phyloP scores from a whole-genome alignment of 345 rosid genomes.

The Lepidium sativum region DNA sequence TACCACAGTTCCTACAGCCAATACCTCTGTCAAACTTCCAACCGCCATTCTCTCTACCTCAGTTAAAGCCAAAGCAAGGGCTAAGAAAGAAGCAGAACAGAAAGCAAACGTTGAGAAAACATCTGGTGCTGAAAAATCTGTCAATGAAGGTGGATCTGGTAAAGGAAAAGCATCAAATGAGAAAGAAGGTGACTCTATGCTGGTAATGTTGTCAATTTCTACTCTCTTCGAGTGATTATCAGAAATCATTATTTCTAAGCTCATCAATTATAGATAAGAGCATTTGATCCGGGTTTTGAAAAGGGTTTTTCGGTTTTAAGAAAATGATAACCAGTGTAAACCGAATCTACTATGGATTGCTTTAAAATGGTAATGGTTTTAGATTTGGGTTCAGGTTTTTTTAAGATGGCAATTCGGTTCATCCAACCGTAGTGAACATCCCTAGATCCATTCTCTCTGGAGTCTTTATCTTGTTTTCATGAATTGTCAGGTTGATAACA shows the following conservation, averaged over 20 bases:
- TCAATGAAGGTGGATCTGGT: conserved; percentile 37
- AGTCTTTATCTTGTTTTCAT: background rate
- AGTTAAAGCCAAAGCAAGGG: conserved; percentile 91
- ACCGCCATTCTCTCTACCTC: conserved; percentile 96
- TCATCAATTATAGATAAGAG: background rate
- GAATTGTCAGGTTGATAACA: conserved; percentile 57
- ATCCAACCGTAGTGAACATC: background rate
- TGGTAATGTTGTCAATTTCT: conserved; percentile 38
- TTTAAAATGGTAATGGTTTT: background rate
- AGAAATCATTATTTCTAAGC: background rate
- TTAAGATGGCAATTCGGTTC: background rate
- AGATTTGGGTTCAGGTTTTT: background rate
- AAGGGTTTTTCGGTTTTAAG: background rate
- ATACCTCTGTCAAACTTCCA: conserved; percentile 91
- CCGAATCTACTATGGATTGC: background rate
- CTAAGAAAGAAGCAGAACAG: conserved; percentile 96
- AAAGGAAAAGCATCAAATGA: conserved; percentile 72
- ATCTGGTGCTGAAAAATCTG: conserved; percentile 26
- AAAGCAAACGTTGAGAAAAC: conserved; percentile 71
- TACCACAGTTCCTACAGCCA: conserved; percentile 64
- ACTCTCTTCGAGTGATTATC: background rate
- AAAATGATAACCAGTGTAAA: background rate
- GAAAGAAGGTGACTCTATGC: conserved; percentile 94
- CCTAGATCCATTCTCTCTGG: background rate
- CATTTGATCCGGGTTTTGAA: background rate